These are phyloP conservation scores for Apophysomyces ossiformis DNA, from an alignment of 371 early-diverging fungal genomes.

Conservation along the genomic window DNA sequence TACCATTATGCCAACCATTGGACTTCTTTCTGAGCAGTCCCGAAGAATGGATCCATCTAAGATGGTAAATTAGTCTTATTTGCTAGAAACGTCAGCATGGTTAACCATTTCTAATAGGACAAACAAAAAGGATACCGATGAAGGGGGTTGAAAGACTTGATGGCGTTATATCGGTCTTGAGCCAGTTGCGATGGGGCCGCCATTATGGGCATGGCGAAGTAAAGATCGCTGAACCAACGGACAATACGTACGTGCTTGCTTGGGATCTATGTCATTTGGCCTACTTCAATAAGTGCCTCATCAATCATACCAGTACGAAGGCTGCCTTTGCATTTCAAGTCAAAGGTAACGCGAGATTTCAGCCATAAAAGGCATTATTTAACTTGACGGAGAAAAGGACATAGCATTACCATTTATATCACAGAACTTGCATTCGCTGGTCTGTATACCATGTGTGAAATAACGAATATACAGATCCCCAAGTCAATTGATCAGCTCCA, in stretches of 20 bases:
- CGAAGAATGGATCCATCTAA: neutral
- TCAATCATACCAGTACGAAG: slow-evolving; percentile 3
- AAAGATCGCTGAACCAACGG: slow-evolving; percentile 19
- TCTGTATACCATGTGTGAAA: slow-evolving; percentile 2
- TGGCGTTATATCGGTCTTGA: slow-evolving; percentile 17
- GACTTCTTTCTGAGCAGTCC: slow-evolving; percentile 9
- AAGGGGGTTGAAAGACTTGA: neutral
- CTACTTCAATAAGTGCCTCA: slow-evolving; percentile 12
- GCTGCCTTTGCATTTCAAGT: slow-evolving; percentile 14
- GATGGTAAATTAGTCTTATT: neutral
- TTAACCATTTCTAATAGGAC: neutral
- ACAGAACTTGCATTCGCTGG: slow-evolving; percentile 5
- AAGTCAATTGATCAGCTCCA: neutral
- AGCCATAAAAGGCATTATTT: neutral
- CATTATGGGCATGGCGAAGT: slow-evolving; percentile 21
- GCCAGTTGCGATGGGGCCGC: slow-evolving; percentile 12
- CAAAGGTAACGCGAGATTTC: slow-evolving; percentile 7
- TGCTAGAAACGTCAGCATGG: neutral
- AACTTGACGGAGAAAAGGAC: slow-evolving; percentile 9
- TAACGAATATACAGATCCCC: neutral
- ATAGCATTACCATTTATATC: slow-evolving; percentile 2
- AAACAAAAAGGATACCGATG: neutral
- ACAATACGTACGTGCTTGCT: slow-evolving; percentile 16
- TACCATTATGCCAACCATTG: too few relatives aligned
- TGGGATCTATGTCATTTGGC: slow-evolving; percentile 22